These are phyloP conservation scores for Saccharomyces jurei DNA, from an alignment of 805 yeast genomes.

Conservation along the genomic window DNA sequence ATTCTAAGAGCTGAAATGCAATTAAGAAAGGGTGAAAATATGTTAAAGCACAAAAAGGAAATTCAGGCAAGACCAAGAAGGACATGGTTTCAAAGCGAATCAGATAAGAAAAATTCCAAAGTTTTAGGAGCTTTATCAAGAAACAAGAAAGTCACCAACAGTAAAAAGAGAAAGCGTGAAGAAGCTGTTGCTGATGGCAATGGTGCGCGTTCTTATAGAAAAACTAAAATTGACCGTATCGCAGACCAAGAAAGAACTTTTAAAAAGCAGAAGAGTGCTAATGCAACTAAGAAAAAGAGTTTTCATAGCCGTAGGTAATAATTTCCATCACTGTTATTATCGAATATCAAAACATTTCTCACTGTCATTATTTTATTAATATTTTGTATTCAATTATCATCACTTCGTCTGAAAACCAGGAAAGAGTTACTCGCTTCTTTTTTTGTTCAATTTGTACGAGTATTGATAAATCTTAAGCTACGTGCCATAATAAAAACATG, in stretches of 20 bases:
- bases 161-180: slow-evolving; percentile 62
- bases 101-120: slow-evolving; percentile 36
- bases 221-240: slow-evolving; percentile 67
- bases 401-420: background rate
- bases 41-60: slow-evolving; percentile 72
- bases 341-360: background rate
- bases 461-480: background rate
- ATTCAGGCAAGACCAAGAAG: slow-evolving; percentile 86
- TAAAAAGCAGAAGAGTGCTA: slow-evolving; percentile 27
- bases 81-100: slow-evolving; percentile 81
- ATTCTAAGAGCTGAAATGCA: slow-evolving; percentile 86
- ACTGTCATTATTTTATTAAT: background rate
- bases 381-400: background rate
- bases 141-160: slow-evolving; percentile 46
- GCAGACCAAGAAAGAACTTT: slow-evolving; percentile 39
- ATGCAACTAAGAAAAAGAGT: slow-evolving; percentile 24
- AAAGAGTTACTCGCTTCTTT: background rate
- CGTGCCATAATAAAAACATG: background rate
- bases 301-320: slow-evolving; percentile 13
- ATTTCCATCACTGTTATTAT: background rate
- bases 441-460: background rate
- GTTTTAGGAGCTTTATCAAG: slow-evolving; percentile 34
- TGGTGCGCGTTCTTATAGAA: slow-evolving; percentile 55
- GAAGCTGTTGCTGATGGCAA: slow-evolving; percentile 50
- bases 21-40: slow-evolving; percentile 72